Evolutionary conservation across 345 rosid species (phyloP), one percentile per base, ranked within the genome.

Genomic region (Cochlearia excelsa): DNA sequence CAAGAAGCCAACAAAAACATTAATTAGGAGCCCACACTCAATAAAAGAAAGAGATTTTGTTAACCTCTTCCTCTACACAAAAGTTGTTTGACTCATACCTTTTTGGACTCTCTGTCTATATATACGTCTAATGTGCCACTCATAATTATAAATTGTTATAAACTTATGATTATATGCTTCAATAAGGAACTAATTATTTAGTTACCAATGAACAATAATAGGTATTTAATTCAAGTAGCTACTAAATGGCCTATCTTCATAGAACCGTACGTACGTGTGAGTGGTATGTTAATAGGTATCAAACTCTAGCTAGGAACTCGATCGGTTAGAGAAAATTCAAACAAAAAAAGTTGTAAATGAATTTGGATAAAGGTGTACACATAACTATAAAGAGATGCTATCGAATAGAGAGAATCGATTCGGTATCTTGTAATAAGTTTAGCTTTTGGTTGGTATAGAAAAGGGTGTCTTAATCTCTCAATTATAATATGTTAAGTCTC

Each of bases 1-100:
- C 23, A 16, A 16, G 23, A 16, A 16, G 59, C 80, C 62, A 64
- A 73, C 65, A 54, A 58, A 63, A 53, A 63, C 23, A 16, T 16
- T 16, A 56, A 34, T 29, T 7, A 26, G 71, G 80, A 73, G 66
- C 83, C 81, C 79, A 81, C 79, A 61, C 66, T 16, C 69, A 70
- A 63, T 70, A 83, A 83, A 80, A 72, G 75, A 73, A 68, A 65
- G 60, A 60, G 57, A 69, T 79, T 44, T 61, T 83, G 85, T 77
- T 65, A 67, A 74, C 84, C 72, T 78, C 75, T 57, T 35, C 16
- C 65, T 72, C 72, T 70, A 48, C 82, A 71, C 72, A 70, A 81
- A 52, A 43, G 60, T 55, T 11, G 59, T 66, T 65, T 72, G 75
- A 72, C 71, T 66, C 63, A 29, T 35, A 41, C 58, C 63, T 72